Evolutionary conservation across 2,329 filamentous ascomycete species (phyloP), one percentile per base, ranked within the genome.

Genomic region (Ceratocystis albifundus): DNA sequence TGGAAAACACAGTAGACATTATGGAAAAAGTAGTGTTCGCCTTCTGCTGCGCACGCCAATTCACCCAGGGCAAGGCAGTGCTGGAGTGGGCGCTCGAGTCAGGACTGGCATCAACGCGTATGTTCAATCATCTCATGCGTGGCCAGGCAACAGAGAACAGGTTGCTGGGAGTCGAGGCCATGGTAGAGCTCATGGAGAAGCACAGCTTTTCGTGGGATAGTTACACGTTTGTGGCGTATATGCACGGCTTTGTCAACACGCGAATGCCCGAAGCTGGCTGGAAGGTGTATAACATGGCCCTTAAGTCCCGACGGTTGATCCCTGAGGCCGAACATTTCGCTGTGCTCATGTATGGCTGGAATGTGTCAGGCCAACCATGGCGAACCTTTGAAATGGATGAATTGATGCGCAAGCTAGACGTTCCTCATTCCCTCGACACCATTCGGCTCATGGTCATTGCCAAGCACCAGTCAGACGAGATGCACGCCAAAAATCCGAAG

Each of bases 91-190:
- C 84, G 41, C 77, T 85, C 25, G 74, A 75, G 12, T 77, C 79
- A 68, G 76, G 78, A 20, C 80, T 84, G 0, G 77, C 80, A 1
- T 75, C 74, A 25, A 85, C 85, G 1, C 77, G 80, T 41, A 83
- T 90, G 72, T 96, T 89, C 89, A 96, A 96, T 72, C 80, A 84
- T 65, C 76, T 96, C 41, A 77, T 96, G 3, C 80, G 82, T 66
- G 83, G 87, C 68, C 82, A 90, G 73, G 89, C 88, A 5, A 77
- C 83, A 66, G 80, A 82, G 5, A 82, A 87, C 66, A 78, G 80
- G 64, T 73, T 84, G 5, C 72, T 72, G n/a, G 75, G 76, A 61
- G 76, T 82, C 65, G 80, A 83, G 70, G 76, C 75, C 3, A 66
- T 83, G 5, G 74, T 84, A 25, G 74, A 75, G 45, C 68, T 71